Base-by-base conservation (phyloP, 148 eudicot species). In the Rhododendron simsii region DNA sequence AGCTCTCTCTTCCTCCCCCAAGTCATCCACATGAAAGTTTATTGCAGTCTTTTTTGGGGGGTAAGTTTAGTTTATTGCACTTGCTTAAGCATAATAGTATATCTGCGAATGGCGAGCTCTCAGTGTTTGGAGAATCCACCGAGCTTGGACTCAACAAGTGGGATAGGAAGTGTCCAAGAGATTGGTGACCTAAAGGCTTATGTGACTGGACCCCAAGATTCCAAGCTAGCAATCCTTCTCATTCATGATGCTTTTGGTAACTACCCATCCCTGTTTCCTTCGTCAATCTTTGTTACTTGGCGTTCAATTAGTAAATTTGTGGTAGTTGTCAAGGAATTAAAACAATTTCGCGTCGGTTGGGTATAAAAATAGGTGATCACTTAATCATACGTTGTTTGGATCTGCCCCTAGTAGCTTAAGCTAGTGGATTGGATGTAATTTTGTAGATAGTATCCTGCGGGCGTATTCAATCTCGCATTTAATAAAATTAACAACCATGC, bases 191-290 rank as follows among this genome's bases (percentile, higher is more conserved):
- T 89, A 1, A 85, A 91, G 57, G 41, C 91, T 16, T 89, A 91
- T 59, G 83, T 89, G 78, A 73, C 88, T 78, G 89, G 91, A n/a
- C 26, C 81, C 69, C 82, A 81, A 7, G 88, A 89, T 51, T 81
- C 88, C 20, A 89, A 87, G 84, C 88, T 63, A 20, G 91, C 92
- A n/a, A 75, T 91, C 28, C 81, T 91, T 86, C 84, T 91, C 23
- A 33, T 84, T 81, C 59, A 89, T 81, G 92, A 91, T 86, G 89
- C 87, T 83, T 91, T 79, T 78, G 91, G 92, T 91, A 87, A 84
- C 21, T 11, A 55, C 73, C 85, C 76, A 71, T 51, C 86, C 33
- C 61, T 15, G 21, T 20, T 75, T 76, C 21, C 74, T 55, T 33
- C 86, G 21, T 78, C 39, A 21, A 30, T 76, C 15, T 77, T 28